Evolutionary conservation across 345 rosid species (phyloP), one percentile per base, ranked within the genome.

Genomic region (Brassica rapa): DNA sequence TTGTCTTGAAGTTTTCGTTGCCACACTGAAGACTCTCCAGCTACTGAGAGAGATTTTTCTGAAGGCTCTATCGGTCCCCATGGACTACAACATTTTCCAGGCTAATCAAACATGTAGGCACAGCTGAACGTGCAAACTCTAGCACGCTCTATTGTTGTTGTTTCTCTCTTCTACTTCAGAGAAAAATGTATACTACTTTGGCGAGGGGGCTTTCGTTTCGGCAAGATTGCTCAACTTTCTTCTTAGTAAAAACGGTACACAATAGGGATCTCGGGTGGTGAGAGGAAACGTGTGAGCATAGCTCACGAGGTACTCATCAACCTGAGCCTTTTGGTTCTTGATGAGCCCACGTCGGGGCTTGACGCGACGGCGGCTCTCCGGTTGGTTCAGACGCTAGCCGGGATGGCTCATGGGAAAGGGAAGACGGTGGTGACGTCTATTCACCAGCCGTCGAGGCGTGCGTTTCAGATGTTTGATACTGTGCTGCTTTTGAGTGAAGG

Each of bases 331-430:
- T 60, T 94, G 37, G 81, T 94, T 8, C 91, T 94, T 0, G 98
- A 94, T 41, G 98, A 94, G 62, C 98, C 98, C 0, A 92, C 97
- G 30, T 94, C 98, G 11, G 97, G 98, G 12, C 85, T 94, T 73
- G 98, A 94, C 80, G 87, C 98, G 1, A 94, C 98, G 4, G 97
- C 93, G 15, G 98, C 97, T 14, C 83, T 87, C 37, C 74, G 97
- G 77, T 71, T 94, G 69, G 88, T 94, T 3, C 77, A 84, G 64
- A 88, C 88, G 0, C 78, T 94, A 43, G 83, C 79, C 2, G 71
- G 83, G 1, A 56, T 94, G 70, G 91, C 97, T 24, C 87, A 83
- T 72, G 81, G 35, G 37, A 87, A 85, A 69, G 93, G 97, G n/a
- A 92, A 88, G 77, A 88, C 97, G 14, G 83, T 94, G 2, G 95